These are phyloP conservation scores for Chondrostereum purpureum DNA, from an alignment of 1,284 basidiomycete genomes.

Conservation along the genomic window DNA sequence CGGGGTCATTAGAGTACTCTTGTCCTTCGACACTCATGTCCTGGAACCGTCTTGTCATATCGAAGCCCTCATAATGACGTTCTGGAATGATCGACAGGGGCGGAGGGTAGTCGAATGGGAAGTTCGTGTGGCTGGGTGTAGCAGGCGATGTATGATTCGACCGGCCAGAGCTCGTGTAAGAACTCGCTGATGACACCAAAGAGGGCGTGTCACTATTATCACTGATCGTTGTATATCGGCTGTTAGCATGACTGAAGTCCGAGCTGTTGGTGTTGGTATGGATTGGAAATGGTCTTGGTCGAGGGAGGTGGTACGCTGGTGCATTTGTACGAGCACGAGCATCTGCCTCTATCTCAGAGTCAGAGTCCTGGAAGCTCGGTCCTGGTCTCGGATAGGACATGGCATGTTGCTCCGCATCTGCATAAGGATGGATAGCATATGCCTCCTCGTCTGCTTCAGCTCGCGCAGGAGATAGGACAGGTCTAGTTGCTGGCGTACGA, in stretches of 20 bases:
- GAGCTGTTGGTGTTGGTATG: slow-evolving; percentile 18
- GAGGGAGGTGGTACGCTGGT: slow-evolving; percentile 20
- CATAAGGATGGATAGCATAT: background rate
- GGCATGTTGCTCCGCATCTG: background rate
- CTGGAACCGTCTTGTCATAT: too few relatives aligned
- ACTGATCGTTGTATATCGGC: slow-evolving; percentile 6
- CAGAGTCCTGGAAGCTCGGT: slow-evolving; percentile 14
- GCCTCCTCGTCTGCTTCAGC: background rate
- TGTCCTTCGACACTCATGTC: too few relatives aligned
- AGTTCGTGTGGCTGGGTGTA: slow-evolving; percentile 4
- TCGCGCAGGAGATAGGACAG: too few relatives aligned
- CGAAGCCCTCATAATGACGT: background rate
- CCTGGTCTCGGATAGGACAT: background rate
- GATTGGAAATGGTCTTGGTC: slow-evolving; percentile 15
- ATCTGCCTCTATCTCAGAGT: slow-evolving; percentile 27
- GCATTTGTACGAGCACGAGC: slow-evolving; percentile 13
- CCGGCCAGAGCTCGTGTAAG: slow-evolving; percentile 26
- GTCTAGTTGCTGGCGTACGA: background rate
- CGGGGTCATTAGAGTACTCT: too few relatives aligned
- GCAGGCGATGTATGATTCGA: slow-evolving; percentile 30
- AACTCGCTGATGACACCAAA: slow-evolving; percentile 35
- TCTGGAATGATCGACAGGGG: slow-evolving; percentile 24
- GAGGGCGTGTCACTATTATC: slow-evolving; percentile 40
- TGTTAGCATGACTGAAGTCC: background rate
- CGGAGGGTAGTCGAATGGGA: slow-evolving; percentile 9